Conservation (phyloP, 805 yeast genomes). For the Kuraishia ogatae region DNA sequence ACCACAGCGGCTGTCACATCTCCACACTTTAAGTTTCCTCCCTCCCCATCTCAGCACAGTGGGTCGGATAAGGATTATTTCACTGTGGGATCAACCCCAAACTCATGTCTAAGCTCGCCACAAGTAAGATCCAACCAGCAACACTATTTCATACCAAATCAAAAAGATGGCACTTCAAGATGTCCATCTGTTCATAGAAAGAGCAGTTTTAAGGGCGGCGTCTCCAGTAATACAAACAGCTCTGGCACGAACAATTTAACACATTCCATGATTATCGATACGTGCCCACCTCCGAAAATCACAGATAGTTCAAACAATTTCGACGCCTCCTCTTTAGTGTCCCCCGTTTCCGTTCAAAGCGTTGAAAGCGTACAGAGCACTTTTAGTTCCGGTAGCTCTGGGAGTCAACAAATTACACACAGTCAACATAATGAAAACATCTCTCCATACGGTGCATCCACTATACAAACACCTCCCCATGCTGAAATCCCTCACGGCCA, state of each 20-base stretch:
- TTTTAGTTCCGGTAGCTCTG: neutral
- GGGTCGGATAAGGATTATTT: neutral
- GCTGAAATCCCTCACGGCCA: neutral
- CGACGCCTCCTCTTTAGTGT: neutral
- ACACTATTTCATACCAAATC: neutral
- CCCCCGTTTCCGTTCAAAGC: neutral
- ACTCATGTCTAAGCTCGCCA: neutral
- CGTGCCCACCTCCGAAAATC: neutral
- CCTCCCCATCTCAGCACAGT: neutral
- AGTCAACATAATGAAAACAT: neutral
- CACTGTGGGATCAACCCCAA: neutral
- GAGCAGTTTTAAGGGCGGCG: neutral
- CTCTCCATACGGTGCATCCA: neutral
- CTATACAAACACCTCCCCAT: neutral
- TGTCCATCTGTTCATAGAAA: neutral
- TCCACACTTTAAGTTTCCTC: neutral
- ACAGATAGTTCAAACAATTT: neutral
- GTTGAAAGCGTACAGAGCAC: neutral
- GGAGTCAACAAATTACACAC: neutral
- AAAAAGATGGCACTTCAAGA: neutral
- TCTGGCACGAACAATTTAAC: neutral
- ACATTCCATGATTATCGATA: neutral
- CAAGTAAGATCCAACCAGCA: neutral
- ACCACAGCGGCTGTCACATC: neutral
- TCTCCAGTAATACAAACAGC: neutral